Conservation (phyloP, 208 protist genomes). For the Angomonas desouzai region DNA sequence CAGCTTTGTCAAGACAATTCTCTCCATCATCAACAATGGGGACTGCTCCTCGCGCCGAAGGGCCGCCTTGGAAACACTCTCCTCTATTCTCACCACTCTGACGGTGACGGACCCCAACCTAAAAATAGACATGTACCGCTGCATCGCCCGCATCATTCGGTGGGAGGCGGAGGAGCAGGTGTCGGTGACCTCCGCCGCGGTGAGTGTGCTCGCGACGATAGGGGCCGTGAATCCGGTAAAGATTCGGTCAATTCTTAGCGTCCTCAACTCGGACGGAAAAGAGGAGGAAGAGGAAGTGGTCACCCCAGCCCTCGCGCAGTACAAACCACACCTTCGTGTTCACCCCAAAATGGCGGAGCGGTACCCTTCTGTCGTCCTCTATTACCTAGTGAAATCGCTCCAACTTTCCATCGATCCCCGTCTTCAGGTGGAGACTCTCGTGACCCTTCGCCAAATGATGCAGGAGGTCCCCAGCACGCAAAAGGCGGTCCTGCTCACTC, state of each 20-base stretch:
- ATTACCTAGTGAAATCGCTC: constrained; percentile 78
- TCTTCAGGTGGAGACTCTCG: constrained; percentile 67
- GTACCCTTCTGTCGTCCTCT: constrained; percentile 78
- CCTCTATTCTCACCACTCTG: constrained; percentile 72
- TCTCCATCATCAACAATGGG: constrained; percentile 66
- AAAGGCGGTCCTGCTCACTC: constrained; percentile 64
- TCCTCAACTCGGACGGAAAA: constrained; percentile 72
- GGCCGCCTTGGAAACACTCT: constrained; percentile 69
- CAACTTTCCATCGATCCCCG: constrained; percentile 74
- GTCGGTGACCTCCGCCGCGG: constrained; percentile 53
- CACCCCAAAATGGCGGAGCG: constrained; percentile 64
- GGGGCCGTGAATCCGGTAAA: constrained; percentile 82
- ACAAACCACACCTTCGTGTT: constrained; percentile 70
- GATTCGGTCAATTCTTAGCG: constrained; percentile 56
- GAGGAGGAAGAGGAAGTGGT: constrained; percentile 80
- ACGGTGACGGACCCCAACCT: constrained; percentile 40
- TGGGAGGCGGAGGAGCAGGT: constrained; percentile 73
- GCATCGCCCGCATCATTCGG: constrained; percentile 72
- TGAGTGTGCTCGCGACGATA: constrained; percentile 73
- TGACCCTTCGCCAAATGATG: constrained; percentile 60
- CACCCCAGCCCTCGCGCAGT: constrained; percentile 67
- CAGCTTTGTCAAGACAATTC: constrained; percentile 48
- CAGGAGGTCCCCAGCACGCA: constrained; percentile 62
- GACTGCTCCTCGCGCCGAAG: constrained; percentile 64
- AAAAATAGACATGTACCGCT: constrained; percentile 63